Evolutionary conservation across 2,329 filamentous ascomycete genomes (phyloP), one percentile per base, ranked within the genome.

Genomic region (Sordariomycetes sp.): DNA sequence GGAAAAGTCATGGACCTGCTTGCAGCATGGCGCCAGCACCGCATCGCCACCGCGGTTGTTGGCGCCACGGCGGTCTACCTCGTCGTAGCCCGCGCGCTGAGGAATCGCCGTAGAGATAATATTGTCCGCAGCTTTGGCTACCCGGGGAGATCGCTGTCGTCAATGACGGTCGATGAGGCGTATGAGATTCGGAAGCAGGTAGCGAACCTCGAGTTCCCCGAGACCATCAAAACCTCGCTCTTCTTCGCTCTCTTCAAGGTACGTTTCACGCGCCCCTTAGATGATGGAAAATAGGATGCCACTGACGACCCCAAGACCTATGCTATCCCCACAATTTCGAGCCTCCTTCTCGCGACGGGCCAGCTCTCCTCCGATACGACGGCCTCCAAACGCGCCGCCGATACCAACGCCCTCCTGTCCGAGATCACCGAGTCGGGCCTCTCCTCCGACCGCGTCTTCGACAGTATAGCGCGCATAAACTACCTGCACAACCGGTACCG

Each of bases 401-500:
- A 82, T 62, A 82, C 79, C 0, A 67, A 62, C 4, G 68, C 76
- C 1, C 66, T 82, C 1, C 65, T 82, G 3, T 64, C 67, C 3
- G 79, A 82, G 61, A 72, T 80, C 56, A 65, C 74, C 10, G 65
- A 68, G 15, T 69, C 76, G 57, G 64, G 69, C 5, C 74, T 75
- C 0, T 65, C 69, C 15, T 75, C 74, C 0, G 64, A 68, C 3
- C 72, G 80, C 2, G 67, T 70, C 5, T 67, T 70, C 2, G 70
- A 75, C n/a, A 80, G 78, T 2, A 73, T 86, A 53, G 77, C 81
- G 3, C 77, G 83, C 36, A 81, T 85, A 71, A 86, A 86, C 64
- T 86, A 76, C 63, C 70, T 87, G 3, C 84, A 87, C 65, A 67
- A 68, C 24, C 67, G 72, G 2, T 85, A 86, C 65, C 77, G 77